Conservation (phyloP, 768 basidiomycete genomes). For the Russula vinacea region DNA sequence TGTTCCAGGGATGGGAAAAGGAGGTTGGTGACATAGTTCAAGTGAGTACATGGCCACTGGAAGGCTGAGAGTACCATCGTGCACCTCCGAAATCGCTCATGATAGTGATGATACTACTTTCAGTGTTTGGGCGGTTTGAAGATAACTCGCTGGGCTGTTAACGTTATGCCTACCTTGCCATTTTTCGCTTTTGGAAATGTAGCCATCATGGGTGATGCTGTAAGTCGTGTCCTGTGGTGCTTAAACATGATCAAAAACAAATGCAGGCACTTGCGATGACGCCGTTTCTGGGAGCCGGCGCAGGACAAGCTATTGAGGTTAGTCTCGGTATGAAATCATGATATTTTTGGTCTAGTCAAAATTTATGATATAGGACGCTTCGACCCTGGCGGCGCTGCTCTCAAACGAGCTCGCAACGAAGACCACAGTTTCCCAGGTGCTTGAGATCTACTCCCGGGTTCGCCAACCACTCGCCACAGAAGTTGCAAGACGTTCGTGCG, state of each 20-base stretch:
- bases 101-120: not conserved
- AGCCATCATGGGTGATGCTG: slow-evolving; percentile 45
- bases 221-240: slow-evolving; percentile 19
- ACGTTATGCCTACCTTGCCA: slow-evolving; percentile 51
- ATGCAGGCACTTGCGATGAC: slow-evolving; percentile 41
- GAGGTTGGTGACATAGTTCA: slow-evolving; percentile 43
- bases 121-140: slow-evolving; percentile 16
- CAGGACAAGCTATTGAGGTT: slow-evolving; percentile 44
- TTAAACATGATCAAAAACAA: not conserved
- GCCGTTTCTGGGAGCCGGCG: slow-evolving; percentile 46
- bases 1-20: slow-evolving; percentile 21
- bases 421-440: slow-evolving; percentile 30
- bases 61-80: not conserved
- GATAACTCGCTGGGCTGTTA: slow-evolving; percentile 57
- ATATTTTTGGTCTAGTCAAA: not conserved
- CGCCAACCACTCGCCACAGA: slow-evolving; percentile 36
- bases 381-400: slow-evolving; percentile 41
- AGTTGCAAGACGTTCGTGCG: slow-evolving; percentile 32
- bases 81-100: not conserved
- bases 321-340: slow-evolving; percentile 10
- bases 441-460: slow-evolving; percentile 36
- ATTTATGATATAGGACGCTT: slow-evolving; percentile 36
- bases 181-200: slow-evolving; percentile 54
- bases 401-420: slow-evolving; percentile 41
- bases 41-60: slow-evolving; percentile 38